These are phyloP conservation scores for Melastoma malabathricum DNA, from an alignment of 345 rosid genomes.

Conservation along the genomic window DNA sequence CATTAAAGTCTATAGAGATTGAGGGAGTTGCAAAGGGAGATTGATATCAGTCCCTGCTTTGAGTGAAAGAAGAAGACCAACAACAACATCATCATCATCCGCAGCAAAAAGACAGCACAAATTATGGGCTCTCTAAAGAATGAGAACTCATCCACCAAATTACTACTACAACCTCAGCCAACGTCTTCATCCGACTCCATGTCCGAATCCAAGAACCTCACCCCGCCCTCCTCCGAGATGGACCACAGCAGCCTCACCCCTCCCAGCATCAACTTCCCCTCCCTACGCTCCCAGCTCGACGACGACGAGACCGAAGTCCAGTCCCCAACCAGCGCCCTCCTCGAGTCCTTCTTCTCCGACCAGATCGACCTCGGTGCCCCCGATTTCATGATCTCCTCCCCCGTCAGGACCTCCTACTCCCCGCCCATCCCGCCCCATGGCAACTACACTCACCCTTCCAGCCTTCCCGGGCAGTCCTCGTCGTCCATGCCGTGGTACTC, in stretches of 20 bases:
- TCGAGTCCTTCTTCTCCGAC: conserved; percentile 51
- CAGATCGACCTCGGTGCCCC: conserved; percentile 35
- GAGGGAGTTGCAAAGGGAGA: too few species aligned
- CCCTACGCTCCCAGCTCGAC: conserved; percentile 31
- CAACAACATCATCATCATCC: too few species aligned
- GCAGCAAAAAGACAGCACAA: not conserved
- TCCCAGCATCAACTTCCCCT: conserved; percentile 34
- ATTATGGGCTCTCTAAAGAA: conserved; percentile 26
- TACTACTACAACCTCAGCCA: conserved; percentile 16
- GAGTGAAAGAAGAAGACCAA: too few species aligned
- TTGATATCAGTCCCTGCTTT: too few species aligned
- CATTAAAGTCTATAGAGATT: too few species aligned
- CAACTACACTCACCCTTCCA: not conserved
- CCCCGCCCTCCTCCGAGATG: conserved; percentile 12
- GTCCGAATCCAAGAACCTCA: conserved; percentile 16
- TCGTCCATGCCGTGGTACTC: conserved; percentile 3
- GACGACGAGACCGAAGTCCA: conserved; percentile 43
- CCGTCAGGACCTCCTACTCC: conserved; percentile 21
- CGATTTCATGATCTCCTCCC: conserved; percentile 58
- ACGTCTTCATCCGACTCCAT: conserved; percentile 14
- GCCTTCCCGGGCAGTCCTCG: not conserved
- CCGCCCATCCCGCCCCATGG: conserved; percentile 1
- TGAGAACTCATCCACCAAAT: conserved; percentile 20
- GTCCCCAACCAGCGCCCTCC: conserved; percentile 39
- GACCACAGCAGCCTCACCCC: conserved; percentile 31